Evolutionary conservation across 2,329 filamentous ascomycete genomes (phyloP), one percentile per base, ranked within the genome.

Genomic region (Fusarium graminum): DNA sequence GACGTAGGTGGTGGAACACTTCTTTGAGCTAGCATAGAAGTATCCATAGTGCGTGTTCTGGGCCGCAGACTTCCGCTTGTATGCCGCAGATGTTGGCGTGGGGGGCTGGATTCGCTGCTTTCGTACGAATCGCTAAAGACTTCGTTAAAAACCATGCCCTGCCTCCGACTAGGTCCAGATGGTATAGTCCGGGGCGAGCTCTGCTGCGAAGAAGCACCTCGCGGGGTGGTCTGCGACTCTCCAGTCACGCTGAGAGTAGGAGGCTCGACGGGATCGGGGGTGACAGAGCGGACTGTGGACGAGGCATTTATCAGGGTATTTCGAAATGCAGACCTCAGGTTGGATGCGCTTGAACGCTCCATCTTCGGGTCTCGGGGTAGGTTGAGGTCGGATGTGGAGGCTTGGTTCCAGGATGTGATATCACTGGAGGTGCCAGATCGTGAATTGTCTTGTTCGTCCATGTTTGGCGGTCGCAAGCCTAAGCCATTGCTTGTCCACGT

Each of bases 81-180:
- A 52, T 76, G 72, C 42, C 75, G 72, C 66, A 73, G 68, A 50
- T 76, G 59, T 39, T 63, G 74, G 16, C 76, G 78, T 36, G 78
- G 74, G 30, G 78, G 63, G 55, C 78, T 82, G n/a, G 81, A 78
- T 32, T 74, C 71, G 36, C 76, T 71, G 69, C 79, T 81, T 52
- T 86, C 84, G 62, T 83, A 80, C 12, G 85, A 81, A 49, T 82
- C 82, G 53, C 80, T 78, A 66, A 84, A 83, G 28, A 81, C 75
- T 55, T 89, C 87, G 65, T 86, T 82, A 71, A 90, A 90, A 41
- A 89, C 84, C 43, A 88, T 80, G 59, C 87, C 87, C 70, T 87
- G 85, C 36, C 87, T 81, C 56, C 86, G 77, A 29, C 77, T 78
- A 53, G 82, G 79, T 14, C 74, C 75, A 16, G 71, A 74, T 25